phyloP scores from a whole-genome alignment of 2,329 filamentous ascomycete species.

The Fusarium coffeatum region DNA sequence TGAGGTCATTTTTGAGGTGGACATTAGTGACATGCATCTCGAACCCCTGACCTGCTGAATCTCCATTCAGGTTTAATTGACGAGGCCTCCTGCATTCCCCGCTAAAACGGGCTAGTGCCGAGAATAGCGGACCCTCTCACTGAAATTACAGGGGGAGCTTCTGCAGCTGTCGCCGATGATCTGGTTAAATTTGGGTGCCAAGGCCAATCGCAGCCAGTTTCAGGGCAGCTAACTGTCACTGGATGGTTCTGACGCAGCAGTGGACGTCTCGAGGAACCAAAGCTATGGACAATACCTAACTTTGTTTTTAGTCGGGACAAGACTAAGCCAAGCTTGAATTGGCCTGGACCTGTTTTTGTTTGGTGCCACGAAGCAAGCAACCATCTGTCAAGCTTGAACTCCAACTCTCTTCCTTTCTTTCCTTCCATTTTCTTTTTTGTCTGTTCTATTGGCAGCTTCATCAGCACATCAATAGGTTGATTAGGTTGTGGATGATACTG shows the following conservation, averaged over 20 bases:
- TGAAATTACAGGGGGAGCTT: conserved; percentile 27
- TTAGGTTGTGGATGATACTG: neutral
- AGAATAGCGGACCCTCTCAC: conserved; percentile 22
- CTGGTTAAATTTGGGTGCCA: conserved; percentile 39
- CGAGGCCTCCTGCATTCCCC: conserved; percentile 37
- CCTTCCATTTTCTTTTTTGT: conserved; percentile 27
- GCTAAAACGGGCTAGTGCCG: conserved; percentile 21
- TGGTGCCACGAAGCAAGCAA: conserved; percentile 37
- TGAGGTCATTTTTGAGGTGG: conserved; percentile 22
- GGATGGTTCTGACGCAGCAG: conserved; percentile 23
- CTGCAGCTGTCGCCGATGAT: conserved; percentile 37
- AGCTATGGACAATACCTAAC: neutral
- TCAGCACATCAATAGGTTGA: conserved; percentile 19
- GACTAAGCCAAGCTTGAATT: conserved; percentile 30
- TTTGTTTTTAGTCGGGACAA: conserved; percentile 26
- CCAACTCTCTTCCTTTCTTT: conserved; percentile 19
- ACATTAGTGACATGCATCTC: conserved; percentile 26
- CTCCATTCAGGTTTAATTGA: conserved; percentile 20
- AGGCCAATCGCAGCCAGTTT: conserved; percentile 40
- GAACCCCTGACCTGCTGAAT: conserved; percentile 38
- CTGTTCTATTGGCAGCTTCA: conserved; percentile 23
- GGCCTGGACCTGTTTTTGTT: conserved; percentile 15
- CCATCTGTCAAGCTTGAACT: neutral
- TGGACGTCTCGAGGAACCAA: conserved; percentile 13
- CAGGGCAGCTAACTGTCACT: conserved; percentile 35